Conservation (phyloP, 768 basidiomycete species). For the Tulasnella sp. region DNA sequence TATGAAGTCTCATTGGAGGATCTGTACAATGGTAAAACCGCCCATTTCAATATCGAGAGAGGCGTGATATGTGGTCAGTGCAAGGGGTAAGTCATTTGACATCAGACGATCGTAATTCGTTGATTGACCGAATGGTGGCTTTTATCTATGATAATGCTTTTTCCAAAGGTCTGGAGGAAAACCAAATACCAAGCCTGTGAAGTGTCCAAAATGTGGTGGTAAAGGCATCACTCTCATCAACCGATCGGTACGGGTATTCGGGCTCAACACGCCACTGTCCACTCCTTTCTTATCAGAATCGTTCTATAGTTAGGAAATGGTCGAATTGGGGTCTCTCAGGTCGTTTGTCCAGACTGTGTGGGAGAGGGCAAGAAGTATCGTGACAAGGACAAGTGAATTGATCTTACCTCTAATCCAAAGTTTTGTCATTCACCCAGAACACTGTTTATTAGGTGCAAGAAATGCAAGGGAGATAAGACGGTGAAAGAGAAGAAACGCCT, state of each 20-base stretch:
- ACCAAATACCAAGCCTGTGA: constrained; percentile 70
- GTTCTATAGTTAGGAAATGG: constrained; percentile 22
- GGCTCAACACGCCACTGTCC: background rate
- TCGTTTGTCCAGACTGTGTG: constrained; percentile 26
- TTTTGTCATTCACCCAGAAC: constrained; percentile 8
- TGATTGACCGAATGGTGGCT: no score
- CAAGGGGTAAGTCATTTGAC: constrained; percentile 64
- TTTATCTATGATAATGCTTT: background rate
- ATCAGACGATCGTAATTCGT: no score
- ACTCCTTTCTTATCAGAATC: background rate
- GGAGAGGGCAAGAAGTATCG: constrained; percentile 43
- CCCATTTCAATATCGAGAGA: constrained; percentile 82
- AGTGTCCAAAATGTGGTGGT: constrained; percentile 69
- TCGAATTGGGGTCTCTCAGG: constrained; percentile 25
- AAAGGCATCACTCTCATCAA: constrained; percentile 40
- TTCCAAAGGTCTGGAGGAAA: constrained; percentile 59
- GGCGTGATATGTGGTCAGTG: constrained; percentile 66
- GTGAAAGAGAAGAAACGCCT: constrained; percentile 81
- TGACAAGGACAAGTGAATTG: constrained; percentile 66
- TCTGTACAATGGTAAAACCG: constrained; percentile 78
- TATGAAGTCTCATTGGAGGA: constrained; percentile 87
- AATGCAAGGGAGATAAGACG: constrained; percentile 79
- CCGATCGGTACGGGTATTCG: constrained; percentile 19
- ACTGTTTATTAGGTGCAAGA: constrained; percentile 60
- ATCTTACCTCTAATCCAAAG: background rate